Evolutionary conservation across 306 rosid species (phyloP).

Genomic region (Quillaja saponaria): DNA sequence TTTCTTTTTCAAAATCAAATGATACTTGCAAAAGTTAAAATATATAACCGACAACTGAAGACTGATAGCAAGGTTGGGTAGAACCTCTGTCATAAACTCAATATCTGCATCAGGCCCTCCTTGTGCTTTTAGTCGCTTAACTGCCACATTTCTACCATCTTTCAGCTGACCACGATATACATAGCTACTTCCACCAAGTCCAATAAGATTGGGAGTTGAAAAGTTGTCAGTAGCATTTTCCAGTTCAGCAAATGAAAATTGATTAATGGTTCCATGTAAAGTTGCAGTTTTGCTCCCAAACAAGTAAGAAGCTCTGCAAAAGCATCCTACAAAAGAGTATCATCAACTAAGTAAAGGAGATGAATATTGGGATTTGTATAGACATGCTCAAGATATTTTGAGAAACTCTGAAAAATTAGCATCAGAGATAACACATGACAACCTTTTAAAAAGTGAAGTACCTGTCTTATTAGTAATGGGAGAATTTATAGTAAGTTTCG

Average conservation of each 20-base stretch:
- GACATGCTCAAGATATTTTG: conserved; percentile 3
- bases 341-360: conserved; percentile 10
- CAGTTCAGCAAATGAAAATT: conserved; percentile 72
- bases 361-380: background rate
- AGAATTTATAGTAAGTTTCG: conserved; percentile 41
- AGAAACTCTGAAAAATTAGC: conserved; percentile 12
- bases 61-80: conserved; percentile 23
- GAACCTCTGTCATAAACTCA: conserved; percentile 78
- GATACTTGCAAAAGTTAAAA: conserved; percentile 3
- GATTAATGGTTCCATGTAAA: conserved; percentile 64
- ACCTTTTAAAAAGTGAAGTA: conserved; percentile 22
- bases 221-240: conserved; percentile 79
- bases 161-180: conserved; percentile 78
- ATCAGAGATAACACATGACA: conserved; percentile 8
- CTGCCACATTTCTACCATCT: conserved; percentile 70
- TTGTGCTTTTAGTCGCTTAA: conserved; percentile 71
- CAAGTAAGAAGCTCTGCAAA: conserved; percentile 59
- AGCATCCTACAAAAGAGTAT: conserved; percentile 57
- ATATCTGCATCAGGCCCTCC: conserved; percentile 68
- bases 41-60: conserved; percentile 21
- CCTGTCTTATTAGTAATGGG: conserved; percentile 57
- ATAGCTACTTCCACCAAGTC: conserved; percentile 89
- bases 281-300: conserved; percentile 54
- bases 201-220: conserved; percentile 75
- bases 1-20: background rate